These are phyloP conservation scores for Fraxinus platypoda DNA, from an alignment of 305 asterid genomes.

Conservation along the genomic window DNA sequence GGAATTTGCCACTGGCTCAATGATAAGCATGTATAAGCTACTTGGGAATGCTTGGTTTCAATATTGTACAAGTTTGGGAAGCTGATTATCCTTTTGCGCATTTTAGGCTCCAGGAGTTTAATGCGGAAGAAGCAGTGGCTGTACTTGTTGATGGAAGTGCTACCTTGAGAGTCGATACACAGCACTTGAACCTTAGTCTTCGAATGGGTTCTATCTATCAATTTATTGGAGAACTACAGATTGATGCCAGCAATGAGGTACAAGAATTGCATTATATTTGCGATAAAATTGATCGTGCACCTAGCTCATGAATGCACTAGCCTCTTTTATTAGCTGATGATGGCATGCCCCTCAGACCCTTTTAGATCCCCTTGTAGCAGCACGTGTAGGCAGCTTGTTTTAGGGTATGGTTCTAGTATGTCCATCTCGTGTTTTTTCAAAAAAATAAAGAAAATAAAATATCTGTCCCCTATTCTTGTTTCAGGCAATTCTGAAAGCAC, in stretches of 20 bases:
- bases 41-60: background rate
- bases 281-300: background rate
- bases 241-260: constrained; percentile 66
- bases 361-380: background rate
- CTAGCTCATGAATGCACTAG: background rate
- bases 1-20: background rate
- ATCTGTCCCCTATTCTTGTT: constrained; percentile 8
- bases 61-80: background rate
- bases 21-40: background rate
- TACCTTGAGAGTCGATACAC: constrained; percentile 61
- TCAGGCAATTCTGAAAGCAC: constrained; percentile 78
- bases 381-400: background rate
- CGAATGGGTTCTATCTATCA: constrained; percentile 73
- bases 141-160: constrained; percentile 64
- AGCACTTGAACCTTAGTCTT: constrained; percentile 61
- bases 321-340: background rate
- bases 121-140: constrained; percentile 63
- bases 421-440: background rate
- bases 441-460: too few species aligned
- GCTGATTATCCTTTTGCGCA: constrained; percentile 1
- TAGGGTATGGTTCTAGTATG: background rate
- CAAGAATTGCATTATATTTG: background rate
- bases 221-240: constrained; percentile 83
- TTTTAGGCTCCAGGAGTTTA: constrained; percentile 67
- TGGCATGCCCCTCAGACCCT: background rate